Evolutionary conservation across 2,329 filamentous ascomycete species (phyloP).

Genomic region (Cladosporium colombiae): DNA sequence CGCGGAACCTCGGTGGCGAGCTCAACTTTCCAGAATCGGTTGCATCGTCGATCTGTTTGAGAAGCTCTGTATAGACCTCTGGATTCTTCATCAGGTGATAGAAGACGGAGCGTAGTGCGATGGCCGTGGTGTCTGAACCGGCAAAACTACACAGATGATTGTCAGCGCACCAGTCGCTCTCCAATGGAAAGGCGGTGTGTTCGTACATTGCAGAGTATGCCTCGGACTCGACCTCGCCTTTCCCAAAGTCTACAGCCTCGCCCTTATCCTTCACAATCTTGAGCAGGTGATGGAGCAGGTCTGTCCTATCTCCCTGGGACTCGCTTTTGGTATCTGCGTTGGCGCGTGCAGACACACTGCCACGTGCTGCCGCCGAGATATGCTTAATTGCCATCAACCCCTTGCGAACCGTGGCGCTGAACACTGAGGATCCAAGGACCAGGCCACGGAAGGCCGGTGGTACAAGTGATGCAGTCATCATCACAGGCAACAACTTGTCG

Average conservation of each 20-base stretch:
- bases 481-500: neutral
- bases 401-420: neutral
- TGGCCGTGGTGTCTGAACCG: slow-evolving; percentile 46
- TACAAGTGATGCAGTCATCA: neutral
- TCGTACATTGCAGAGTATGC: neutral
- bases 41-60: slow-evolving; percentile 38
- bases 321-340: neutral
- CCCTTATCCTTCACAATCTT: neutral
- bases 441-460: neutral
- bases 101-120: slow-evolving; percentile 40
- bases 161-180: neutral
- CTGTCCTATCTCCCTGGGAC: neutral
- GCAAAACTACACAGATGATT: slow-evolving; percentile 30
- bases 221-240: neutral
- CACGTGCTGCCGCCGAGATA: neutral
- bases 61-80: slow-evolving; percentile 32
- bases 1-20: slow-evolving; percentile 23
- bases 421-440: neutral
- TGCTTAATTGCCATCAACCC: neutral
- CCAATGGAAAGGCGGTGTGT: neutral
- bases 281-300: neutral
- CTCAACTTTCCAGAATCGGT: slow-evolving; percentile 31
- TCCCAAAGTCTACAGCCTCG: neutral
- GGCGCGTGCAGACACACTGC: neutral
- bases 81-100: slow-evolving; percentile 41